Base-by-base conservation (phyloP, 2,329 filamentous ascomycete genomes). In the Sporothrix pallida region DNA sequence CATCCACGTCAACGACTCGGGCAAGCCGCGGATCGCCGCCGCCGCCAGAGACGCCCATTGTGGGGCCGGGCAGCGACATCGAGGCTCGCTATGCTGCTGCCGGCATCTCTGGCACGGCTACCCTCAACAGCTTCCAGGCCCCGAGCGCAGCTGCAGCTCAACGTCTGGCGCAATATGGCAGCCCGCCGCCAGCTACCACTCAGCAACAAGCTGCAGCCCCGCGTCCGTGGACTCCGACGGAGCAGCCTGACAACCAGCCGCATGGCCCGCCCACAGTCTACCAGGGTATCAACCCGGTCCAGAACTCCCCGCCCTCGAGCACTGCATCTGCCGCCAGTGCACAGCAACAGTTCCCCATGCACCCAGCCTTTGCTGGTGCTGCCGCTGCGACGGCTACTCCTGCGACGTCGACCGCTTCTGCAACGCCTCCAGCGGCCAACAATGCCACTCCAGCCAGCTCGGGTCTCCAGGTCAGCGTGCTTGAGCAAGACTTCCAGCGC, bases 191-290 rank as follows among this genome's bases (percentile, higher is more conserved):
- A 17, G 82, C 83, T 74, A 85, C 83, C 74, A 85, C 83, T 37
- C 69, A 74, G 48, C 63, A 62, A 50, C 26, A 70, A 20, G 65
- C 73, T 6, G 63, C 74, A 0, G 60, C 67, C 2, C 60, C 63
- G 37, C 88, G 95, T 67, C 95, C 95, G 44, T 98, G 95, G 96
- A 98, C 95, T 10, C 96, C 96, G 0, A 98, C 96, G 2, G 96
- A 99, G 81, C 88, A 91, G 73, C 94, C 95, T 0, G 94, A 94
- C 46, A 91, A 91, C 75, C 92, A 94, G 71, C 93, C 94, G 5
- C 94, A 97, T 83, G 95, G 95, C 0, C 94, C 94, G 44, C 94
- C 95, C 0, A 94, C 93, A 0, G 92, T 97, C 0, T 98, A 98
- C 78, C 95, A 98, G 82, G 96, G 96, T 7, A 88, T 89, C 71